Evolutionary conservation across 208 protist genomes (phyloP).

Genomic region (Wallacemonas sp.): DNA sequence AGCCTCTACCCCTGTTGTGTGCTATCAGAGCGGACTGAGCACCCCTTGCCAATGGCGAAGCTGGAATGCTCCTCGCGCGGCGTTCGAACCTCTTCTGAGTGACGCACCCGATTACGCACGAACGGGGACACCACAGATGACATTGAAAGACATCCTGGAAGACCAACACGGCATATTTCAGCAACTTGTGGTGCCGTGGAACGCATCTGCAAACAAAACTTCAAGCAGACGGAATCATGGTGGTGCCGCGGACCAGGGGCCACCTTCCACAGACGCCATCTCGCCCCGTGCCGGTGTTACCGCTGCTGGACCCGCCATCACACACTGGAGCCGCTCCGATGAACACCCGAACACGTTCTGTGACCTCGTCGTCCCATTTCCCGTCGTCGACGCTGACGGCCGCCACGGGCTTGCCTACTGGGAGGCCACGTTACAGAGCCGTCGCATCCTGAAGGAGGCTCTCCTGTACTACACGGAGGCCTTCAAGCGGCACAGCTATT

Average conservation of each 20-base stretch:
- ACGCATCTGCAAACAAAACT: no score
- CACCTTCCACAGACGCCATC: no score
- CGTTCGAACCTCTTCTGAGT: no score
- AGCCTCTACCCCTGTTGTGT: background rate
- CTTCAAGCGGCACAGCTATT: conserved; percentile 34
- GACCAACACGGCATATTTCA: background rate
- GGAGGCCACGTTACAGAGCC: conserved; percentile 16
- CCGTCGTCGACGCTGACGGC: background rate
- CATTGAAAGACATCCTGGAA: background rate
- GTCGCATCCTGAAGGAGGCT: conserved; percentile 8
- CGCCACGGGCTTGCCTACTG: conserved; percentile 9
- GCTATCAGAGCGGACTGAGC: background rate
- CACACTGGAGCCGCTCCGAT: conserved; percentile 3
- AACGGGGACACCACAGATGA: background rate
- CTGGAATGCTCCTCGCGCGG: no score
- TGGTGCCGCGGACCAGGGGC: no score
- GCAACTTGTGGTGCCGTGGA: background rate
- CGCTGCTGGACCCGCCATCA: no score
- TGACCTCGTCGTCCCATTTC: conserved; percentile 13
- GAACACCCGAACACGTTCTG: conserved; percentile 14
- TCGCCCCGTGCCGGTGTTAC: no score
- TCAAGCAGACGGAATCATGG: no score
- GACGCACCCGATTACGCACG: no score
- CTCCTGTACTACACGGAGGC: conserved; percentile 26
- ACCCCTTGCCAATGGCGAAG: background rate